These are phyloP conservation scores for Aphanoascus verrucosus DNA, from an alignment of 2,329 filamentous ascomycete genomes.

Conservation along the genomic window DNA sequence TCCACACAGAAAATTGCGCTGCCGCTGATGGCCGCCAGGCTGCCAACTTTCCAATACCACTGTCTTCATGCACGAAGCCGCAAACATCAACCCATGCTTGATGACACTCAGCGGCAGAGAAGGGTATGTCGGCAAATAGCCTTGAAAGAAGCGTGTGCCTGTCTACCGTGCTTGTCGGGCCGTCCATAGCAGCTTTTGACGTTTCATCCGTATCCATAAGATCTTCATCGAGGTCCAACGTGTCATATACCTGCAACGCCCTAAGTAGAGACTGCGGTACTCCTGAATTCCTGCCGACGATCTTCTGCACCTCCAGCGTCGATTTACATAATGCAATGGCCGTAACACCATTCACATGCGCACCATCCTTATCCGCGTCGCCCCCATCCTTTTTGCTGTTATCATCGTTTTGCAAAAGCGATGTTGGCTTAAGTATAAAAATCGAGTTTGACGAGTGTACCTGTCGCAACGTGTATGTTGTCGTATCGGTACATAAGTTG, in stretches of 20 bases:
- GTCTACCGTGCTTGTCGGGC: slow-evolving; percentile 12
- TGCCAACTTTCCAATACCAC: slow-evolving; percentile 7
- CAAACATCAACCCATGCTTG: slow-evolving; percentile 41
- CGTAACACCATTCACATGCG: slow-evolving; percentile 24
- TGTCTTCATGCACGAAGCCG: slow-evolving; percentile 40
- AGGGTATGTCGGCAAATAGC: slow-evolving; percentile 42
- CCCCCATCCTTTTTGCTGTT: slow-evolving; percentile 13
- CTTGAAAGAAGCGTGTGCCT: slow-evolving; percentile 26
- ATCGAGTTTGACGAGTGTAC: slow-evolving; percentile 57
- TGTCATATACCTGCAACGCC: slow-evolving; percentile 25
- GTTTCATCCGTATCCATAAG: slow-evolving; percentile 11
- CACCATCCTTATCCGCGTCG: background rate
- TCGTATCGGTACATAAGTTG: slow-evolving; percentile 48
- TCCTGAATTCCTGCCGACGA: slow-evolving; percentile 24
- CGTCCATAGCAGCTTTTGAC: slow-evolving; percentile 12
- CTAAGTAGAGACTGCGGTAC: slow-evolving; percentile 23
- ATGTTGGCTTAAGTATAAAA: slow-evolving; percentile 40
- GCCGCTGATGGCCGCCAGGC: slow-evolving; percentile 41
- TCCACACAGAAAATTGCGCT: slow-evolving; percentile 42
- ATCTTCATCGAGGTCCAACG: slow-evolving; percentile 7
- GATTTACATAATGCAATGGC: slow-evolving; percentile 37
- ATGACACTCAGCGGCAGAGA: slow-evolving; percentile 44
- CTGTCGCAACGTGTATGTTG: slow-evolving; percentile 52
- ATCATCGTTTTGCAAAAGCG: slow-evolving; percentile 9
- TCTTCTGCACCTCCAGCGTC: slow-evolving; percentile 36